Evolutionary conservation across 2,329 filamentous ascomycete species (phyloP).

Genomic region (Fusarium setosum): DNA sequence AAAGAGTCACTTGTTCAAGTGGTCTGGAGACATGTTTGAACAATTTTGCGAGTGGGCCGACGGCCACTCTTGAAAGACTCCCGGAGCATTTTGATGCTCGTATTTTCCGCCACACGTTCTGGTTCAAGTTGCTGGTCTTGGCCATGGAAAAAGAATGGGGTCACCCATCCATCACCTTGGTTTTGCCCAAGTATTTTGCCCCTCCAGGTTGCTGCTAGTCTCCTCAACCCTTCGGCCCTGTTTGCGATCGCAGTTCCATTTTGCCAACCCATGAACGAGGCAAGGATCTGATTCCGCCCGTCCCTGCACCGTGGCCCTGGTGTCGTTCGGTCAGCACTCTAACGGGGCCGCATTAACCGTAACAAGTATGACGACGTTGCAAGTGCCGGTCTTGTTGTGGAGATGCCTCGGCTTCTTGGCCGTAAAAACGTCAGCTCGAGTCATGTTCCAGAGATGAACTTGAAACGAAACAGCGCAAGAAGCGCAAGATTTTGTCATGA

Average conservation of each 20-base stretch:
- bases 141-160: too few relatives aligned
- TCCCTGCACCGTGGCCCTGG: constrained; percentile 3
- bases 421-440: neutral
- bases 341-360: neutral
- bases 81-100: neutral
- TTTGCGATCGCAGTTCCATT: too few relatives aligned
- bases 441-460: neutral
- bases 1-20: neutral
- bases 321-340: constrained; percentile 16
- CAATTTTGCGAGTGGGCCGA: neutral
- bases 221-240: too few relatives aligned
- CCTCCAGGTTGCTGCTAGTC: too few relatives aligned
- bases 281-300: constrained; percentile 1
- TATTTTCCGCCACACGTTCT: too few relatives aligned
- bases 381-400: constrained; percentile 2
- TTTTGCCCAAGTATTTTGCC: too few relatives aligned
- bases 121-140: too few relatives aligned
- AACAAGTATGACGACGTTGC: constrained; percentile 3
- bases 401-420: constrained; percentile 7
- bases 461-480: neutral
- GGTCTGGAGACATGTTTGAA: constrained; percentile 1
- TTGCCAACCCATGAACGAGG: neutral
- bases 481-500: neutral
- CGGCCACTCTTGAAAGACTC: neutral
- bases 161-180: too few relatives aligned